Evolutionary conservation across 495 filamentous ascomycete genomes (phyloP), one percentile per base, ranked within the genome.

Genomic region (Penicillium coffeae): DNA sequence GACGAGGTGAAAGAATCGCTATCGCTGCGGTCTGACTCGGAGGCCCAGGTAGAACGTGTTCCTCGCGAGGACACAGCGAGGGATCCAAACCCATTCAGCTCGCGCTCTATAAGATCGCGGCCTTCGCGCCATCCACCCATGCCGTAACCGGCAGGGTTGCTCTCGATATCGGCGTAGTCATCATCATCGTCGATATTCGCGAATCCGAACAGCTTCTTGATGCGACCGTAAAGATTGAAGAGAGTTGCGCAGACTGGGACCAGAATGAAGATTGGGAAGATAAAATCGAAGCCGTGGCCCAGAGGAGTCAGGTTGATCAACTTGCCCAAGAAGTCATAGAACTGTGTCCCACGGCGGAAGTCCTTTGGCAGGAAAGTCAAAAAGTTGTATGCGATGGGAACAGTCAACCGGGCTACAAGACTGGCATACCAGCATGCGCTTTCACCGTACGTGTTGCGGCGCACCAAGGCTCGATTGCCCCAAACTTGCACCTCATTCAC

Each of bases 351-450:
- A 34, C 74, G 62, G 57, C 87, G 89, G 27, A 92, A 73, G 5
- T 65, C 69, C 18, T 70, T 77, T 6, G 85, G 83, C 15, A 96
- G 63, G 55, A 96, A 90, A 3, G 90, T 95, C 62, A 95, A 78
- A 60, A 98, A 96, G 65, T 98, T 96, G 76, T 94, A 96, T 15
- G 88, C 83, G 14, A 97, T 77, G 2, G 93, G 93, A 3, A 96
- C 90, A 25, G 88, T 94, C 22, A 98, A 78, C 42, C 87, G 84
- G 8, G 93, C 91, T 21, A 96, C 87, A 54, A 95, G 88, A 21
- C 85, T 82, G 8, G 89, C 85, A 66, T 96, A 98, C 89, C 93
- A 98, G 50, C 90, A 92, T 3, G 93, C 93, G 42, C 84, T 88
- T 63, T 95, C 92, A 27, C 82, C 83, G 43, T 92, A 92, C 0